Base-by-base conservation (phyloP, 2,329 filamentous ascomycete species). In the Myrmaecium sp. region DNA sequence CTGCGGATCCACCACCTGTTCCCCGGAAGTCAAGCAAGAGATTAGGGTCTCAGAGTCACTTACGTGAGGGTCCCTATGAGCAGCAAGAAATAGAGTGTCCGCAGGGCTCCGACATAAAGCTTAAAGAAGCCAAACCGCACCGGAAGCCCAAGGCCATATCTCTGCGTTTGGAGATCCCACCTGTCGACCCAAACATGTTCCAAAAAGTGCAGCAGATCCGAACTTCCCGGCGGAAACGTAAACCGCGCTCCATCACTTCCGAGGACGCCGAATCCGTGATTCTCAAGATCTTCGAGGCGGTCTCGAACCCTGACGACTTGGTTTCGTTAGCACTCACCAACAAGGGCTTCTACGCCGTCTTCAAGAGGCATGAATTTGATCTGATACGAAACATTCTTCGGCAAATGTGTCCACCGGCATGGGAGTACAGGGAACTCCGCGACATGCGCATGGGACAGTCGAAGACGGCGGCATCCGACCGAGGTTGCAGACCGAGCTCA, bases 351-450 rank as follows among this genome's bases (percentile, higher is more conserved):
- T 69, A 69, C 37, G 51, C 51, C 3, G 57, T 67, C 0, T 73
- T 66, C 46, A 69, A 70, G 40, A 48, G 54, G 12, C 54, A 70
- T 36, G 66, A 72, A 36, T 47, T 71, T 24, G 41, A 51, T 0
- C 48, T 72, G 3, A 58, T 71, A 29, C 63, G 62, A 26, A 49
- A 46, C 5, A 55, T 64, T 1, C 41, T 68, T 3, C 57, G 52
- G 27, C 62, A 58, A 24, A 59, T 62, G 50, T 71, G 65, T 2
- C 57, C 66, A 5, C 55, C 69, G 1, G 66, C 66, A 1, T 72
- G 64, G 64, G 69, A 74, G 36, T 50, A 67, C 25, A 60, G 66
- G 9, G 64, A 73, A 36, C 64, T 68, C 45, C 62, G 59, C 25
- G 54, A 51, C 16, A 12, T 7, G 28, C 32, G 6, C 19, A 26